Percentiles rank a stretch among this genome's conserved stretches.
Evolutionary conservation across 2,329 filamentous ascomycete genomes (phyloP).

Genomic region (Colletotrichum navitas): DNA sequence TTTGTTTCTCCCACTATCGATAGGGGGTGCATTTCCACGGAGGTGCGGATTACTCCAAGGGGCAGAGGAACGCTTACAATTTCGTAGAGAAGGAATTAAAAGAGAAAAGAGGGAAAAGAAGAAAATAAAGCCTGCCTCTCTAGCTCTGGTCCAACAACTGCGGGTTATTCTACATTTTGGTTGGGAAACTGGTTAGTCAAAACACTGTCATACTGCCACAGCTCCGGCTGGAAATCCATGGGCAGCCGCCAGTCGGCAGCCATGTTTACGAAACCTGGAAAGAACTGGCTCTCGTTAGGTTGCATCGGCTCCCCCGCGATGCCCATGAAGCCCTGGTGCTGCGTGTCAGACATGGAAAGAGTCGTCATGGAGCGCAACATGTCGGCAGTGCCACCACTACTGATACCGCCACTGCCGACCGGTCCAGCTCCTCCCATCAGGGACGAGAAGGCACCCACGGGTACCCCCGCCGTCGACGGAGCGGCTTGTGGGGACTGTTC

Average conservation of each 20-base stretch:
- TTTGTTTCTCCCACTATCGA: background rate
- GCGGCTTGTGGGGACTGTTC: background rate
- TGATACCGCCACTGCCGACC: conserved; percentile 21
- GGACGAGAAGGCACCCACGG: conserved; percentile 5
- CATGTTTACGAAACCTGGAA: conserved; percentile 27
- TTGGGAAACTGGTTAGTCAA: conserved; percentile 8
- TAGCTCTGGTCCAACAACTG: background rate
- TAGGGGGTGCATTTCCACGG: background rate
- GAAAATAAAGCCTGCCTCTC: background rate
- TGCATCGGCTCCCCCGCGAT: background rate
- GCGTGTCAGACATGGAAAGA: conserved; percentile 27
- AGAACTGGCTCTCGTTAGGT: conserved; percentile 11
- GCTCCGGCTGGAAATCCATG: conserved; percentile 37
- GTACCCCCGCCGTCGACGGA: background rate
- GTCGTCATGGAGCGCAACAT: conserved; percentile 26
- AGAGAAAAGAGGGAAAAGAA: background rate
- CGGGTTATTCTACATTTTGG: conserved; percentile 11
- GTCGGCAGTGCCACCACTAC: background rate
- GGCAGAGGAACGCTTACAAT: background rate
- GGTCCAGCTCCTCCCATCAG: background rate
- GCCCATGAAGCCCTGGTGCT: conserved; percentile 6
- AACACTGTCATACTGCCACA: conserved; percentile 31
- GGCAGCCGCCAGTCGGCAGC: conserved; percentile 33
- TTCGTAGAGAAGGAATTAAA: background rate
- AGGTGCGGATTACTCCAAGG: background rate